Conservation (phyloP, 768 basidiomycete genomes). For the Termitomyces bulborhizus region DNA sequence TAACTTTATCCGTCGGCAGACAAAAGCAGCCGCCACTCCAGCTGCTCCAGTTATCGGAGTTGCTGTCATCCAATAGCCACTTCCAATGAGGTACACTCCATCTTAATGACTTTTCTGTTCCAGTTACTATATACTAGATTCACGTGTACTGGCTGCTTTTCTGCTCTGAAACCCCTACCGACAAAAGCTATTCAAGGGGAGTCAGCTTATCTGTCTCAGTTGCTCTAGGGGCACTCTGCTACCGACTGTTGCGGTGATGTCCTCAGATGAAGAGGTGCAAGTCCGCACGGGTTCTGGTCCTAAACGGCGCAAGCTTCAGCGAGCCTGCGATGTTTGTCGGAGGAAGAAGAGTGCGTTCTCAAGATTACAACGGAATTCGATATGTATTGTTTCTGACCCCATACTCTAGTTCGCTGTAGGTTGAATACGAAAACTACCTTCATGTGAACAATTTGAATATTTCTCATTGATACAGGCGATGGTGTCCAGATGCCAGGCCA, state of each 20-base stretch:
- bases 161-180: not conserved
- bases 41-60: not conserved
- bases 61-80: not conserved
- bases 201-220: constrained; percentile 3
- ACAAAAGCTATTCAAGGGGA: not conserved
- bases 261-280: constrained; percentile 9
- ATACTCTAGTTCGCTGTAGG: constrained; percentile 55
- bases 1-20: constrained; percentile 1
- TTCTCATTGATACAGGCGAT: constrained; percentile 40
- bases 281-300: not conserved
- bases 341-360: constrained; percentile 67
- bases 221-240: not conserved
- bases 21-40: not conserved
- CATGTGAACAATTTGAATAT: not conserved
- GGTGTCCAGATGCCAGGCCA: constrained; percentile 61
- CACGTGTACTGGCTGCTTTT: not conserved
- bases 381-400: not conserved
- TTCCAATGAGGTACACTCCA: constrained; percentile 3
- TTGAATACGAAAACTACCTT: not conserved
- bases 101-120: not conserved
- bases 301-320: constrained; percentile 57
- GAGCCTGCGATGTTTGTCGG: constrained; percentile 80
- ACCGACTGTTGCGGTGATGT: constrained; percentile 3
- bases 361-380: not conserved
- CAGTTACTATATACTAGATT: not conserved